Evolutionary conservation across 1,139 yeast species (phyloP), one percentile per base, ranked within the genome.

Genomic region (Protomyces lactucae-debilis): DNA sequence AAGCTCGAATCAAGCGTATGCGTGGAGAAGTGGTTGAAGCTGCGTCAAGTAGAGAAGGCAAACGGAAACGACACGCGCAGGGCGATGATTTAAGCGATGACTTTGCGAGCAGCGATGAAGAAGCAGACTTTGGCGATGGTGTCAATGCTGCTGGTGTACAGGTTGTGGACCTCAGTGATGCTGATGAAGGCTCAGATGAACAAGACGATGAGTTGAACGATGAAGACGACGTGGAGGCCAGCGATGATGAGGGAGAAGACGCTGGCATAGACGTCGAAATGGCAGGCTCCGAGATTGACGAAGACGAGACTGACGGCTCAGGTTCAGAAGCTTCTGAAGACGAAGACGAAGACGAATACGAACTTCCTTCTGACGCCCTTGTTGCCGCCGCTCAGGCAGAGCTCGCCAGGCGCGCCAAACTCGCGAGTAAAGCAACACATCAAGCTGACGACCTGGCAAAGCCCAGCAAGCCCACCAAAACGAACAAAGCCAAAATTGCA

Each of bases 1-100:
- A 82, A 56, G 95, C 85, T 65, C 82, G 98, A 74, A 73, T 83
- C 68, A 84, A 83, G 68, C 84, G 99, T 78, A 93, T 95, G 99
- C 85, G 83, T 70, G 97, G 96, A 52, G 82, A 82, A 68, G 83
- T 78, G 45, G 88, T 84, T 9, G 95, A 87, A 72, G 95, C 90
- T 72, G 81, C 84, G 70, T 92, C 75, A 55, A 80, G 75, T n/a
- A 68, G 59, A 9, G 37, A 40, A 14, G 28, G 53, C 10, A 45
- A 43, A 60, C n/a, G 48, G 32, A 56, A 48, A 21, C 52, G 65
- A 14, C 57, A 21, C 6, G 69, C 70, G 5, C 65, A 65, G 36
- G 69, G 71, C 3, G 76, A 72, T 48, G 77, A 70, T 35, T 68
- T 72, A 60, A 73, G 78, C 61, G 79, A 76, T 55, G 85, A 82